A percentile compares a stretch with the other conserved stretches of the same genome.
Conservation (phyloP, 2,329 filamentous ascomycete genomes). For the Blastomyces parvus region DNA sequence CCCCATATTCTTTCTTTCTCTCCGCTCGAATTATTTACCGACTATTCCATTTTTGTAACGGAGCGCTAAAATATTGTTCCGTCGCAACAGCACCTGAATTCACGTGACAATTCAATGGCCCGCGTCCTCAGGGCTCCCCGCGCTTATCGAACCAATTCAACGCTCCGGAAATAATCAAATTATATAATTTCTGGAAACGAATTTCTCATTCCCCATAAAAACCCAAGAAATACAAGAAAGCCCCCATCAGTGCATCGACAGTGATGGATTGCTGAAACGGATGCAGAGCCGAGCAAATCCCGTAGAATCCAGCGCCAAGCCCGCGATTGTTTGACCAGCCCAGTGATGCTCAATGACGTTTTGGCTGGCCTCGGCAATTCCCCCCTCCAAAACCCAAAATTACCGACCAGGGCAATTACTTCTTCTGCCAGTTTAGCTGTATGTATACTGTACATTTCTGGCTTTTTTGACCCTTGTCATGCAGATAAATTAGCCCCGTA, state of each 20-base stretch:
- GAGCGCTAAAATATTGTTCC: not conserved
- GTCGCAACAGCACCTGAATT: not conserved
- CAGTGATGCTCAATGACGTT: not conserved
- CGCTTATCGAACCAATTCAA: not conserved
- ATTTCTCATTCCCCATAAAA: not conserved
- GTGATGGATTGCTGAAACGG: not conserved
- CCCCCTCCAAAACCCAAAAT: not conserved
- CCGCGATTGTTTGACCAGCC: not conserved
- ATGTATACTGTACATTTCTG: too few species aligned
- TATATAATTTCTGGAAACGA: not conserved
- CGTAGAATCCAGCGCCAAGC: not conserved
- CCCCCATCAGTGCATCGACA: not conserved
- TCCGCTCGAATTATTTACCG: not conserved
- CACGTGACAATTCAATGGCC: not conserved
- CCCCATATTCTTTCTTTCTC: not conserved
- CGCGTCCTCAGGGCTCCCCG: not conserved
- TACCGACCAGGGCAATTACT: not conserved
- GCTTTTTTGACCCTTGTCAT: not conserved
- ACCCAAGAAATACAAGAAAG: not conserved
- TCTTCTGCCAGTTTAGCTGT: not conserved
- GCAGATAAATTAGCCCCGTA: not conserved
- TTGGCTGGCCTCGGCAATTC: conserved; percentile 1
- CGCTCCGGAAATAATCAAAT: not conserved
- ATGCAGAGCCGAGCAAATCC: not conserved
- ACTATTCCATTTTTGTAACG: not conserved